A percentile compares a stretch with the other conserved stretches of the same genome.
These are phyloP conservation scores for Xerocomus spinulosus DNA, from an alignment of 768 basidiomycete species.

Conservation along the genomic window DNA sequence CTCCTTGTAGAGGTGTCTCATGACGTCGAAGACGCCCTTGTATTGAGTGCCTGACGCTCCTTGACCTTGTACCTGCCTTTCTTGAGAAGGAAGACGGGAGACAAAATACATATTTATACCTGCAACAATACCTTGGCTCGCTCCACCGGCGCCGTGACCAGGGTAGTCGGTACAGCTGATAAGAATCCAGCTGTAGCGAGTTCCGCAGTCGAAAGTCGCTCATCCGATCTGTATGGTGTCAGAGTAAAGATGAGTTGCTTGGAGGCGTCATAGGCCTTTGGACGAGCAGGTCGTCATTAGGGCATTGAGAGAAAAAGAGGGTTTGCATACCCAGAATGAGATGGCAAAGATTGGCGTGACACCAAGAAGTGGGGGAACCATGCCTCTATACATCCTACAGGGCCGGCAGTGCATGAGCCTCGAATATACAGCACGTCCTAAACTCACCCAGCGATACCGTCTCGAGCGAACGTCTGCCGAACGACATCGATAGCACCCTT, in stretches of 20 bases:
- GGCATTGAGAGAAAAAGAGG: background rate
- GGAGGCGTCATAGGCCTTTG: slow-evolving; percentile 87
- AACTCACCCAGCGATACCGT: slow-evolving; percentile 82
- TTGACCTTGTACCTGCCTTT: slow-evolving; percentile 81
- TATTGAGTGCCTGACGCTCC: slow-evolving; percentile 68
- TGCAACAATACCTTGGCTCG: slow-evolving; percentile 95
- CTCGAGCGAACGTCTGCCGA: slow-evolving; percentile 82
- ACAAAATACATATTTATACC: slow-evolving; percentile 36
- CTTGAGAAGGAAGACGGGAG: slow-evolving; percentile 4
- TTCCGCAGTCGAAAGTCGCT: slow-evolving; percentile 65
- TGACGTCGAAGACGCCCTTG: slow-evolving; percentile 88
- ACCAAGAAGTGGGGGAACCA: slow-evolving; percentile 88
- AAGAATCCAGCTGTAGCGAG: slow-evolving; percentile 92
- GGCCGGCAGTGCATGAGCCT: slow-evolving; percentile 2
- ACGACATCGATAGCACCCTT: slow-evolving; percentile 92
- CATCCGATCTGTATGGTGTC: slow-evolving; percentile 73
- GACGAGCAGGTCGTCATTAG: slow-evolving; percentile 7
- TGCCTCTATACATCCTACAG: slow-evolving; percentile 79
- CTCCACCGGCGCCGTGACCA: slow-evolving; percentile 94
- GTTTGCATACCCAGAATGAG: slow-evolving; percentile 89
- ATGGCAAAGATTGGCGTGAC: slow-evolving; percentile 98
- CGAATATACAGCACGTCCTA: background rate
- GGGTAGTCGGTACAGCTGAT: slow-evolving; percentile 86
- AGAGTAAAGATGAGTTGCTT: slow-evolving; percentile 75
- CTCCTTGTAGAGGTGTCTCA: slow-evolving; percentile 87